Conservation (phyloP, 192 early-diverging fungal genomes). For the Podila verticillata region DNA sequence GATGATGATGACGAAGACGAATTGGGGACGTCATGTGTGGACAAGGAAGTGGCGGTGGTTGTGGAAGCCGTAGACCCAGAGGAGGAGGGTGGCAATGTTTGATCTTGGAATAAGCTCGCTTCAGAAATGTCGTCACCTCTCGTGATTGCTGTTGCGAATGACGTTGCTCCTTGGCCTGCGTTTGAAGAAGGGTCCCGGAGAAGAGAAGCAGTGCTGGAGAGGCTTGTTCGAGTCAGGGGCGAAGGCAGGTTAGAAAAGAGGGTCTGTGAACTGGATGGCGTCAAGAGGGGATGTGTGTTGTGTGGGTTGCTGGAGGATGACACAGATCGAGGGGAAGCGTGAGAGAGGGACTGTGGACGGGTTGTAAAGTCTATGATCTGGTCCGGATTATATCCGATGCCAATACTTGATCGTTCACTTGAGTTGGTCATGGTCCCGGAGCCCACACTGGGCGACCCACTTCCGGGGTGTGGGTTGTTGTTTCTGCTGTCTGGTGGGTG, state of each 20-base stretch:
- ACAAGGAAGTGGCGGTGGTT: constrained; percentile 3
- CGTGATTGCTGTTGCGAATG: constrained; percentile 10
- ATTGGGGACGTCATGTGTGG: neutral
- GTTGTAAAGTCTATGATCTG: neutral
- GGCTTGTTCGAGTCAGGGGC: constrained; percentile 17
- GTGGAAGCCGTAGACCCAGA: neutral
- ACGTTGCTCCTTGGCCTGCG: neutral
- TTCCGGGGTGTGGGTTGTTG: neutral
- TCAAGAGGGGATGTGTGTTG: constrained; percentile 20
- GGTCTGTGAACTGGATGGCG: constrained; percentile 41
- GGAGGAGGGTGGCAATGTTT: neutral
- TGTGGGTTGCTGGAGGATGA: neutral
- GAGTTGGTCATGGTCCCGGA: constrained; percentile 10
- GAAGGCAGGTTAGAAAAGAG: constrained; percentile 46
- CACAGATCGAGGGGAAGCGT: constrained; percentile 16
- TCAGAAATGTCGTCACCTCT: neutral
- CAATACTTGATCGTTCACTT: neutral
- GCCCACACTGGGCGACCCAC: constrained; percentile 19
- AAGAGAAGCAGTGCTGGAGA: constrained; percentile 5
- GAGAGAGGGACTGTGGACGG: constrained; percentile 12
- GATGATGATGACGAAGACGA: neutral
- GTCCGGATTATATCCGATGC: constrained; percentile 4
- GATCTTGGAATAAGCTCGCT: neutral
- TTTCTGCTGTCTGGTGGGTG: neutral
- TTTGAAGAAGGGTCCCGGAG: constrained; percentile 22